Percentiles rank a stretch among this genome's conserved stretches.
Conservation (phyloP, 1,139 yeast genomes). For the Yamadazyma sp. region DNA sequence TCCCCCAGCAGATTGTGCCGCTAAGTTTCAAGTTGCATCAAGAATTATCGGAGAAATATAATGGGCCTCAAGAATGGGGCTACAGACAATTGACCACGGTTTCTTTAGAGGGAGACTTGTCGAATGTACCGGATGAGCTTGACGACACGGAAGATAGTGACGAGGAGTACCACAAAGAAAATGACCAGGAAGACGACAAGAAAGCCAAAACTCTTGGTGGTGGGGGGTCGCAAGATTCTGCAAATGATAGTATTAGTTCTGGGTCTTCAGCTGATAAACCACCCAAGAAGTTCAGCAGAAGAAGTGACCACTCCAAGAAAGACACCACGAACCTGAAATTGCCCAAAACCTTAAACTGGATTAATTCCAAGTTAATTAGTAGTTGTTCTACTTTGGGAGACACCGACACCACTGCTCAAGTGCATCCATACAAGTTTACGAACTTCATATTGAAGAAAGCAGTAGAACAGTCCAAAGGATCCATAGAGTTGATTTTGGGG, state of each 20-base stretch:
- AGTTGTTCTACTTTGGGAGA: slow-evolving; percentile 85
- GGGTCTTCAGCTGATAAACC: slow-evolving; percentile 25
- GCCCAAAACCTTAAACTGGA: slow-evolving; percentile 83
- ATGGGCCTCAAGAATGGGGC: slow-evolving; percentile 89
- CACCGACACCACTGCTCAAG: slow-evolving; percentile 90
- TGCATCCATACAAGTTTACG: slow-evolving; percentile 93
- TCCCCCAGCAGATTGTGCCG: slow-evolving; percentile 92
- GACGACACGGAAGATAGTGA: slow-evolving; percentile 18
- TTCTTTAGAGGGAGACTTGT: slow-evolving; percentile 80
- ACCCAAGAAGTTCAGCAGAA: slow-evolving; percentile 34
- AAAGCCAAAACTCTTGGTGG: not conserved
- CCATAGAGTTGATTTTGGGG: slow-evolving; percentile 82
- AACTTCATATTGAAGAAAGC: slow-evolving; percentile 78
- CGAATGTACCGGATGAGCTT: slow-evolving; percentile 27
- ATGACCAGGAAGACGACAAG: not conserved
- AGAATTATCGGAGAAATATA: slow-evolving; percentile 71
- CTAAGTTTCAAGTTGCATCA: slow-evolving; percentile 84
- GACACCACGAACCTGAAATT: slow-evolving; percentile 29
- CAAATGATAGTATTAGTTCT: slow-evolving; percentile 5
- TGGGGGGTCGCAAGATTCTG: slow-evolving; percentile 6
- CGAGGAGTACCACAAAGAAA: slow-evolving; percentile 16
- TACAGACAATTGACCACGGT: slow-evolving; percentile 86
- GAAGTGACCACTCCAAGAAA: slow-evolving; percentile 10
- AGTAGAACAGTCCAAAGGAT: slow-evolving; percentile 64
- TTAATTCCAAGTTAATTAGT: slow-evolving; percentile 60